A percentile compares a stretch with the other conserved stretches of the same genome.
Evolutionary conservation across 371 early-diverging fungal species (phyloP).

Genomic region (Lichtheimia ornata): DNA sequence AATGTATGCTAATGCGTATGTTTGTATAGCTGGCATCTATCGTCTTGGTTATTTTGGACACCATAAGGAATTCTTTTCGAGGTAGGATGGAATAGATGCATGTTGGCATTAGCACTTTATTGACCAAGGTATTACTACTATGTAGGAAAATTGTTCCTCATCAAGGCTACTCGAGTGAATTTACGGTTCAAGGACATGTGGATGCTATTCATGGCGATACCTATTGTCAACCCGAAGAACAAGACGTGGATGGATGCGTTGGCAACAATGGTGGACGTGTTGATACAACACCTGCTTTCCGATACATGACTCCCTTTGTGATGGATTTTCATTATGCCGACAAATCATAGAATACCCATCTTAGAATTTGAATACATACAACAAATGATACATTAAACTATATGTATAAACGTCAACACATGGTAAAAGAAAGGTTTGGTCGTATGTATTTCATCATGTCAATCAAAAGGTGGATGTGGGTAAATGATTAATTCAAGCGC

Average conservation of each 20-base stretch:
- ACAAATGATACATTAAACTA: too few relatives aligned
- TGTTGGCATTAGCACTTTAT: neutral
- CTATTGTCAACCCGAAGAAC: neutral
- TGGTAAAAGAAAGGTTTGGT: too few relatives aligned
- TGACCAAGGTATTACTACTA: neutral
- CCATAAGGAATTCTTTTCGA: constrained; percentile 18
- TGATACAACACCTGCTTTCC: too few relatives aligned
- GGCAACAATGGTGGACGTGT: too few relatives aligned
- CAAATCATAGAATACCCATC: too few relatives aligned
- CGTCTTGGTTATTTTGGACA: constrained; percentile 27
- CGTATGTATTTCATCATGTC: too few relatives aligned
- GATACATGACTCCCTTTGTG: too few relatives aligned
- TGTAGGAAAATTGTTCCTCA: constrained; percentile 15
- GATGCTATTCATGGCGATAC: neutral
- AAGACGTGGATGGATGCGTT: too few relatives aligned
- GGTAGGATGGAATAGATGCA: neutral
- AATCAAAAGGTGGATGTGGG: too few relatives aligned
- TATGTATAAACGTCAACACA: too few relatives aligned
- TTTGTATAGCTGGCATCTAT: constrained; percentile 15
- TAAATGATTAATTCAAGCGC: neutral
- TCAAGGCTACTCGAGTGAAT: constrained; percentile 22
- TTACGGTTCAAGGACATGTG: constrained; percentile 3
- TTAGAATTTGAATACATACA: too few relatives aligned
- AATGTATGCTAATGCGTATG: neutral
- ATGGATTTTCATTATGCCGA: too few relatives aligned